Base-by-base conservation (phyloP, 2,329 filamentous ascomycete species). In the Epichloe coenophiala region DNA sequence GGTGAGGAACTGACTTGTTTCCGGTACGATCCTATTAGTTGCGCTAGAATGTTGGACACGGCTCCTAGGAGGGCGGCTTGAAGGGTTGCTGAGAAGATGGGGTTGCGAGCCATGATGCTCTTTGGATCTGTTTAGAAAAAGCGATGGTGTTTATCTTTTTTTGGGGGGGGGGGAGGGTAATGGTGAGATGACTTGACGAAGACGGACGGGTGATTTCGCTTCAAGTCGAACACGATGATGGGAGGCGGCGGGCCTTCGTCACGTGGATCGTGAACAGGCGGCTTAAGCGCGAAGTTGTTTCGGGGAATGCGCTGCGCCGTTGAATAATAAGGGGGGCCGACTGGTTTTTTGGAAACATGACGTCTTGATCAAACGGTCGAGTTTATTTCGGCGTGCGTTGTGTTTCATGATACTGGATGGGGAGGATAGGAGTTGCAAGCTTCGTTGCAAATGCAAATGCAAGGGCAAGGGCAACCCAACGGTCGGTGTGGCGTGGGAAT, bases 1-100 rank as follows among this genome's bases (percentile, higher is more conserved):
- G 2, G 15, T 2, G 38, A n/a, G 21, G n/a, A 5, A 47, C 71
- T 54, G 71, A 85, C 84, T 59, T 77, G 70, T 40, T 68, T 66
- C 58, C 75, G 76, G 59, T 83, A 82, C 7, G 82, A 76, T 7
- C 75, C 75, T 53, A 93, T 77, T 51, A 73, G 68, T 66, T 93
- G 88, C 9, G 86, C 87, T 45, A 91, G 67, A 27, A 89, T 62
- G 61, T 88, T 89, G 54, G 86, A 87, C 15, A 82, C 69, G 47
- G 78, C 78, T 55, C 76, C 79, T 37, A 91, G 73, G 35, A 80
- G 61, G 21, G 78, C 77, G 19, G 82, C 78, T 68, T 90, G 85
- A 47, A 84, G 58, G 5, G 80, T 84, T 35, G 79, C 77, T 48
- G 66, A 71, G 27, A 81, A 62, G 43, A 86, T 74, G 4, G 80